phyloP scores from a whole-genome alignment of 345 rosid species.

The Syzygium oleosum region DNA sequence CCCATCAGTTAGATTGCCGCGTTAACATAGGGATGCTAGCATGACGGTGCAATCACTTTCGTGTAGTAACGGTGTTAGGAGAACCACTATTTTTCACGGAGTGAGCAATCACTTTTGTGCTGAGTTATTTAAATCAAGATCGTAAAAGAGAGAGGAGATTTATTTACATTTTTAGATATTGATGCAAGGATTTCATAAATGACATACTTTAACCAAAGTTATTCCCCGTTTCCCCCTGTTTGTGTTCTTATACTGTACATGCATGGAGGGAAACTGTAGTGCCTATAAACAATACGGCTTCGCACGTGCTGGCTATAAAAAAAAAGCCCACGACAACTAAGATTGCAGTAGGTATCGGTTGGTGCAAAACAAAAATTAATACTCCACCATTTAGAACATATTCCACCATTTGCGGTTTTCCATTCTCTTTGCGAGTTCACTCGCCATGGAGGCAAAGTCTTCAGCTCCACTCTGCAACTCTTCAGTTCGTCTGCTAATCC shows the following conservation, averaged over 20 bases:
- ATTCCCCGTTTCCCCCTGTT: not conserved
- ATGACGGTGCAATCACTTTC: no score
- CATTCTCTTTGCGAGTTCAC: constrained; percentile 76
- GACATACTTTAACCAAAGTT: not conserved
- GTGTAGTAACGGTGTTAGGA: no score
- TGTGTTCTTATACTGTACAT: not conserved
- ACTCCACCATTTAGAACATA: not conserved
- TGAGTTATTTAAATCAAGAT: not conserved
- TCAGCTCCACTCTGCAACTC: constrained; percentile 82
- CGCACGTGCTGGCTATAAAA: not conserved
- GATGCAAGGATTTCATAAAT: not conserved
- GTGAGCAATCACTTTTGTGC: no score
- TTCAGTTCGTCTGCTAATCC: constrained; percentile 48
- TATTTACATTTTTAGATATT: not conserved
- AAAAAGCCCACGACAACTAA: not conserved
- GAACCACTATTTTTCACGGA: no score
- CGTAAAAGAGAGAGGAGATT: not conserved
- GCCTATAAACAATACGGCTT: not conserved
- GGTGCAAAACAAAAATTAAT: not conserved
- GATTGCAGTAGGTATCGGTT: not conserved
- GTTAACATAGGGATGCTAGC: no score
- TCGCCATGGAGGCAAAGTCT: constrained; percentile 65
- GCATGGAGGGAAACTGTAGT: not conserved
- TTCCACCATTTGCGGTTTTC: constrained; percentile 91
- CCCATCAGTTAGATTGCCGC: not conserved